Percentiles rank a stretch among this genome's conserved stretches.
Evolutionary conservation across 2,329 filamentous ascomycete genomes (phyloP).

Genomic region (Trichoderma harzianum): DNA sequence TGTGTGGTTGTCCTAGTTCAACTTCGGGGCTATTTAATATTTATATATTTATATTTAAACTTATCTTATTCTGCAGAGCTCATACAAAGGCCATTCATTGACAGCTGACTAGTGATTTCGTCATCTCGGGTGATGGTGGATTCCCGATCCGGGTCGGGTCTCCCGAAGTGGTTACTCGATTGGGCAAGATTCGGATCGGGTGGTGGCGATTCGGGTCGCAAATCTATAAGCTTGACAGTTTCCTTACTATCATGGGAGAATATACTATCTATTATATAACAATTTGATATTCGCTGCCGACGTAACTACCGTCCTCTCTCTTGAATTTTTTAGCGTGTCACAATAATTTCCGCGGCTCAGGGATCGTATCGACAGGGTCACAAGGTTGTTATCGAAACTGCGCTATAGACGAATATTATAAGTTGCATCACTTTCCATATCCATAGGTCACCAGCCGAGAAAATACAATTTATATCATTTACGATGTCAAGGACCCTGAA

Average conservation of each 20-base stretch:
- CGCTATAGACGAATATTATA: not conserved
- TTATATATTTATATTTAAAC: not conserved
- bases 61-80: not conserved
- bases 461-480: not conserved
- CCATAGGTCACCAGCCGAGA: not conserved
- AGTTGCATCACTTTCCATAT: too few species aligned
- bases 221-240: not conserved
- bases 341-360: not conserved
- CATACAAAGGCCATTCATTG: not conserved
- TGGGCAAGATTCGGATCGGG: not conserved
- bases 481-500: not conserved
- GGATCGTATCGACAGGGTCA: not conserved
- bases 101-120: not conserved
- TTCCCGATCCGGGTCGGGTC: constrained; percentile 2
- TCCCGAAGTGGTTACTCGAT: not conserved
- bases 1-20: not conserved
- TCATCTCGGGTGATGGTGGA: constrained; percentile 8
- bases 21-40: too few species aligned
- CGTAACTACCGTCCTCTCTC: not conserved
- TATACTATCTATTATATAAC: not conserved
- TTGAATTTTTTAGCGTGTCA: not conserved
- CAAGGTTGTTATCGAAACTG: not conserved
- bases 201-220: not conserved
- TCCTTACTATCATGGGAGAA: not conserved
- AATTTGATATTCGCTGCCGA: not conserved